A percentile compares a stretch with the other conserved stretches of the same genome.
Evolutionary conservation across 495 filamentous ascomycete species (phyloP).

Genomic region (Mycothermus thermophilus): DNA sequence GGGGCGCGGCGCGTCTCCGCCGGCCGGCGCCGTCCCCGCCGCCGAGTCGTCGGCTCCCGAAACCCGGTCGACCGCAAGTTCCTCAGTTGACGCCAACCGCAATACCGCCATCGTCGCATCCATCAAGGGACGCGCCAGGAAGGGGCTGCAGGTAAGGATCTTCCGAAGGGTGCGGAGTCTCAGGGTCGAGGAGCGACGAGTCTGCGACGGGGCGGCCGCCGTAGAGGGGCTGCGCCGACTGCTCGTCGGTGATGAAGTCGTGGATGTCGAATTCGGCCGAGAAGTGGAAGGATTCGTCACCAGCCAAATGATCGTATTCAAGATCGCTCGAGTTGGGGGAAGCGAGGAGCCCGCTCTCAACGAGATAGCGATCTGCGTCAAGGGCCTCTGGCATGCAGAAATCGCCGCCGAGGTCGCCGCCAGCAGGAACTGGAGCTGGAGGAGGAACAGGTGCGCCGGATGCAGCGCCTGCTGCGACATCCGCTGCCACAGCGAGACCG

Average conservation of each 20-base stretch:
- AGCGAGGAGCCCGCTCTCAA: constrained; percentile 66
- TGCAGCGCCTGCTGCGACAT: constrained; percentile 41
- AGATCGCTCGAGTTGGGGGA: constrained; percentile 47
- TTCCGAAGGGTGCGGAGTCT: constrained; percentile 37
- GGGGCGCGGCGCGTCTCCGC: constrained; percentile 21
- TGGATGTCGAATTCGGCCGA: constrained; percentile 37
- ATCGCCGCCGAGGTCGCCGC: constrained; percentile 55
- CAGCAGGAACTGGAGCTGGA: constrained; percentile 48
- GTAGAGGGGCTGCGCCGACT: constrained; percentile 23
- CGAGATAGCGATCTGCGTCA: constrained; percentile 56
- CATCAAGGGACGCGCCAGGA: constrained; percentile 77
- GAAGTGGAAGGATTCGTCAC: constrained; percentile 53
- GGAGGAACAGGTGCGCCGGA: constrained; percentile 38
- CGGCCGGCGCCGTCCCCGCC: constrained; percentile 19
- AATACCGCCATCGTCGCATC: constrained; percentile 84
- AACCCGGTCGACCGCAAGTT: constrained; percentile 26
- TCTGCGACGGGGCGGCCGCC: constrained; percentile 25
- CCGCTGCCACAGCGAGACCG: constrained; percentile 42
- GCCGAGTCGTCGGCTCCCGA: constrained; percentile 24
- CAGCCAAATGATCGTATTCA: constrained; percentile 76
- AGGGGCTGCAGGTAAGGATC: constrained; percentile 71
- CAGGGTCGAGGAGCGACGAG: constrained; percentile 31
- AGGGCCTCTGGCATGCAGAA: constrained; percentile 42
- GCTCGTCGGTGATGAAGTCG: constrained; percentile 35
- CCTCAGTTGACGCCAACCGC: constrained; percentile 47